Evolutionary conservation across 2,329 filamentous ascomycete species (phyloP), one percentile per base, ranked within the genome.

Genomic region (Fusarium sp.): DNA sequence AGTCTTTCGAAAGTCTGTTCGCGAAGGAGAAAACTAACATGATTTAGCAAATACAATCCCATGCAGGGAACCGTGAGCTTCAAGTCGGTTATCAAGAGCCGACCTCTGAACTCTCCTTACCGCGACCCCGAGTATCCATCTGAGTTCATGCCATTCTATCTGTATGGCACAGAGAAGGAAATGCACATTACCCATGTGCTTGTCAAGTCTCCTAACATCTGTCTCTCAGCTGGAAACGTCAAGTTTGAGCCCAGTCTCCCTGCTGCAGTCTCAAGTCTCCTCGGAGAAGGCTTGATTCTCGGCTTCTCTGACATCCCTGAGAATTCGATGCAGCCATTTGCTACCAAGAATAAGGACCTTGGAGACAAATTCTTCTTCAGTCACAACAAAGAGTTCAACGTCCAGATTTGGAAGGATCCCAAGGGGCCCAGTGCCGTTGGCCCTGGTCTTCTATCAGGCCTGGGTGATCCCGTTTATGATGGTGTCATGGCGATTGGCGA

Each of bases 121-220:
- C 83, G 82, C 1, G 80, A 83, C 7, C 59, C 68, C 1, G 62
- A 77, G 1, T 86, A 85, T 22, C 85, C 85, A 0, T 14, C 65
- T 0, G 72, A 76, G 0, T 81, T 78, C 71, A 85, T 84, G 82
- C 85, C 85, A 0, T 86, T 86, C 63, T 86, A 86, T 35, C 79
- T 86, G n/a, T 86, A 86, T 66, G 84, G 85, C 9, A 79, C 63
- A 74, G 74, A 75, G 3, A 50, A 77, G 0, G 80, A 85, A 45
- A 63, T 74, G 1, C 82, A 86, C 64, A 85, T 86, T 39, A 81
- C 84, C n/a, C 85, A 87, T 68, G 79, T 85, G 48, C 82, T 87
- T 24, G 78, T 82, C n/a, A 76, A 79, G 3, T 78, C 83, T 0
- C 85, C 85, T n/a, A 87, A 86, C 72, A 83, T 81, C 11, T 77